Base-by-base conservation (phyloP, 192 early-diverging fungal species). In the Lobosporangium transversale region DNA sequence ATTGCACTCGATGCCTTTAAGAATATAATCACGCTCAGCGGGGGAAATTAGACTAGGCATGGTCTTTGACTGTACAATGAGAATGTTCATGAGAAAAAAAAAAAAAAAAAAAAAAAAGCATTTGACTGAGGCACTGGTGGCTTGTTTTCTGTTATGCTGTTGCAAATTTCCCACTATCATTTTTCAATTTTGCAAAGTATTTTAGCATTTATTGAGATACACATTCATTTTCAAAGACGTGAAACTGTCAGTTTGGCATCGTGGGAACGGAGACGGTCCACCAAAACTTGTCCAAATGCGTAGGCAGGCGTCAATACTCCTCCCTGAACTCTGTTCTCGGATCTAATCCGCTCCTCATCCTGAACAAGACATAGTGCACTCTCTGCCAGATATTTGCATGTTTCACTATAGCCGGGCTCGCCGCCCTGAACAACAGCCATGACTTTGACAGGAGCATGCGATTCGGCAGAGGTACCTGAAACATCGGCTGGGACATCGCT, bases 401-500 rank as follows among this genome's bases (percentile, higher is more conserved):
- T 96, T 64, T 93, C 93, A 29, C 81, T 82, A 79, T 97, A 97
- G 2, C 94, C 94, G 11, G 93, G 90, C 62, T 97, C 95, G 20
- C 82, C 82, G 15, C 83, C 82, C 5, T 78, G 63, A 21, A 54
- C 29, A 44, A 69, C 53, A 15, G 61, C 53, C n/a, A 61, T 30
- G 31, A 40, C 64, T 15, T 51, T 35, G 26, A 53, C 14, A 27
- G 62, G 50, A 20, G 56, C 35, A n/a, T n/a, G n/a, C n/a, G n/a
- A n/a, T 26, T 30, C 32, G 35, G 59, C 29, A 27, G 58, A 33
- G 33, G 36, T 79, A 12, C 71, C 71, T 31, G 80, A 79, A 52
- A 82, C 70, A 6, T 80, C 83, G 37, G 84, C 83, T 15, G 78
- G 80, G 26, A 80, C 80, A 2, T 76, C 73, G 43, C 66, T 67